A percentile compares a stretch with the other conserved stretches of the same genome.
phyloP scores from a whole-genome alignment of 148 eudicot genomes.

The Silene conica region DNA sequence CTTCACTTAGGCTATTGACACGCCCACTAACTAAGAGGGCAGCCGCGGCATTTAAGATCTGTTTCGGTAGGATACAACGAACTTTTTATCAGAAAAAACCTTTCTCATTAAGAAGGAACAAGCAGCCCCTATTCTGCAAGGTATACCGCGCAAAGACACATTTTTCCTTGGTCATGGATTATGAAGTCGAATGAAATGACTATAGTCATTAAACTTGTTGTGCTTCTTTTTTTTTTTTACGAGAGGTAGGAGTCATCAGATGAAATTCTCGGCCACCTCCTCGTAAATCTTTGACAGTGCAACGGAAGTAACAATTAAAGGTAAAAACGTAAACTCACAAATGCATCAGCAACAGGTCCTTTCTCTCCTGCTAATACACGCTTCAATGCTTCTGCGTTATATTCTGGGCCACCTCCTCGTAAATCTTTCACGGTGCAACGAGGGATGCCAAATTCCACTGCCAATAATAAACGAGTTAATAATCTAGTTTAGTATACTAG shows the following conservation, averaged over 20 bases:
- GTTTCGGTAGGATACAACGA: conserved; percentile 9
- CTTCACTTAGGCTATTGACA: conserved; percentile 58
- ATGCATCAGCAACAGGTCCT: conserved; percentile 88
- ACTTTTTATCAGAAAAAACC: background rate
- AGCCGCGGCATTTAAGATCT: conserved; percentile 91
- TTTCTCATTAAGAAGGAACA: too few relatives aligned
- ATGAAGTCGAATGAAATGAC: too few relatives aligned
- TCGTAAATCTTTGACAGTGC: too few relatives aligned
- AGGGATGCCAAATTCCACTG: conserved; percentile 95
- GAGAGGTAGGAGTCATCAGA: too few relatives aligned
- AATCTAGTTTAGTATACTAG: background rate
- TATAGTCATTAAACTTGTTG: too few relatives aligned
- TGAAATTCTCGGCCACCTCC: too few relatives aligned
- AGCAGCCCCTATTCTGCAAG: too few relatives aligned
- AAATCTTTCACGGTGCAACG: conserved; percentile 75
- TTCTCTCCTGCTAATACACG: conserved; percentile 75
- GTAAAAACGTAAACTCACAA: conserved; percentile 44
- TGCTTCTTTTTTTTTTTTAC: too few relatives aligned
- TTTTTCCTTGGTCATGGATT: too few relatives aligned
- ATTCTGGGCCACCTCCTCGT: conserved; percentile 86
- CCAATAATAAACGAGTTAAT: conserved; percentile 11
- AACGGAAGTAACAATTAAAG: background rate
- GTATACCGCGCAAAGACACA: too few relatives aligned
- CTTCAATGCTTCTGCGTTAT: conserved; percentile 79
- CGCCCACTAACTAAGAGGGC: conserved; percentile 75